Percentiles rank a stretch among this genome's conserved stretches.
Conservation (phyloP, 2,329 filamentous ascomycete genomes). For the Incumbomyces lentus region DNA sequence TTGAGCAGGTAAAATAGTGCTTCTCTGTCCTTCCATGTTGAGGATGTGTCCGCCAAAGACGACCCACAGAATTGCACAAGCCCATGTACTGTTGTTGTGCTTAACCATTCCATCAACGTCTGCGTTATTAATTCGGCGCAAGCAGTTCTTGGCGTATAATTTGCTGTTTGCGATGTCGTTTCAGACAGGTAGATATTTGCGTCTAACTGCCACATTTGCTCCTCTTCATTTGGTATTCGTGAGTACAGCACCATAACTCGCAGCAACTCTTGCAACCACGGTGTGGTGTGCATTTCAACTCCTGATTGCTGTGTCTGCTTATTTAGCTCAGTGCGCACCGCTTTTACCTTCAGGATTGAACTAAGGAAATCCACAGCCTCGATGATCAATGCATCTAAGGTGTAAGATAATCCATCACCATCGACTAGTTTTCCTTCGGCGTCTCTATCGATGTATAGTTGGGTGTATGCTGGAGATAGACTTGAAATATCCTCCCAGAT, state of each 20-base stretch:
- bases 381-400: conserved; percentile 81
- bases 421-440: conserved; percentile 71
- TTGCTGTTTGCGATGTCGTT: conserved; percentile 86
- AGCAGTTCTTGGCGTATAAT: conserved; percentile 89
- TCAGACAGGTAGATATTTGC: conserved; percentile 92
- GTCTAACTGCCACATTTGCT: conserved; percentile 93
- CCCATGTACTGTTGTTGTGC: conserved; percentile 63
- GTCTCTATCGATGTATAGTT: conserved; percentile 77
- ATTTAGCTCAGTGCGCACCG: conserved; percentile 81
- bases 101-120: conserved; percentile 72
- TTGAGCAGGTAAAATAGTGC: conserved; percentile 76
- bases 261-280: conserved; percentile 83
- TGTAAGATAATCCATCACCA: conserved; percentile 83
- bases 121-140: conserved; percentile 89
- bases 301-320: conserved; percentile 57
- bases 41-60: conserved; percentile 2
- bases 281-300: conserved; percentile 50
- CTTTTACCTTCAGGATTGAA: conserved; percentile 75
- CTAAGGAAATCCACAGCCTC: conserved; percentile 95
- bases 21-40: conserved; percentile 60
- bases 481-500: conserved; percentile 80
- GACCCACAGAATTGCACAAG: conserved; percentile 61
- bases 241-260: conserved; percentile 75
- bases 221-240: conserved; percentile 83
- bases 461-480: conserved; percentile 62